These are phyloP conservation scores for Trifolium subterraneum DNA, from an alignment of 306 rosid species.

Conservation along the genomic window DNA sequence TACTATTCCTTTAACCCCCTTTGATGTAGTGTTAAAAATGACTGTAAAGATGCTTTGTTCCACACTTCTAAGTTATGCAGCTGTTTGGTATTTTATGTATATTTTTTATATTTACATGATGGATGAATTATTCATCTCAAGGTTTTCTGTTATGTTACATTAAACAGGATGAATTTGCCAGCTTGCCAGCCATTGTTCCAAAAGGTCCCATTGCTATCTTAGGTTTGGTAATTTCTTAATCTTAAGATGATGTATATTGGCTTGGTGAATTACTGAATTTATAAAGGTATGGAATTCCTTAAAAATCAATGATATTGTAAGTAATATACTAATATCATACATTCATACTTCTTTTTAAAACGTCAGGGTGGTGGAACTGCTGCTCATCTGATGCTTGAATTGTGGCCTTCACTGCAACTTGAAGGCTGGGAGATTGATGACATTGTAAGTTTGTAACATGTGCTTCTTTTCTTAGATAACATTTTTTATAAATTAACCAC, in stretches of 20 bases:
- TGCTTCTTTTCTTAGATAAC: conserved; percentile 31
- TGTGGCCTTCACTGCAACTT: conserved; percentile 92
- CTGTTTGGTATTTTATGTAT: background rate
- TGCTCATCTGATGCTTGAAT: conserved; percentile 87
- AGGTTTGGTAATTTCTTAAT: conserved; percentile 76
- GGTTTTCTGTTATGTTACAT: conserved; percentile 42
- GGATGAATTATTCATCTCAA: conserved; percentile 22
- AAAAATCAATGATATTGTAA: conserved; percentile 20
- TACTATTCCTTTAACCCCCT: too few species aligned
- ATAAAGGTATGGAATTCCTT: conserved; percentile 23
- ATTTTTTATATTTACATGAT: conserved; percentile 14
- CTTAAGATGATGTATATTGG: conserved; percentile 13
- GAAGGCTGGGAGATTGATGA: conserved; percentile 96
- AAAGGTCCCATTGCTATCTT: conserved; percentile 89
- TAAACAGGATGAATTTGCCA: conserved; percentile 86
- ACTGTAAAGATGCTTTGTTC: too few species aligned
- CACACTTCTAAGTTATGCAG: background rate
- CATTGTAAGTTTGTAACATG: conserved; percentile 57
- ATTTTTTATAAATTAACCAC: conserved; percentile 7
- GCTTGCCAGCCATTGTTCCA: conserved; percentile 91
- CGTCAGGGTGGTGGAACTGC: conserved; percentile 95
- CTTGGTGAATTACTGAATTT: conserved; percentile 35
- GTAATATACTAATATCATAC: conserved; percentile 4
- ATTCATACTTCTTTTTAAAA: conserved; percentile 34
- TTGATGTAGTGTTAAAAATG: too few species aligned